These are phyloP conservation scores for Ceratobasidium sp. DNA, from an alignment of 1,284 basidiomycete genomes.

Conservation along the genomic window DNA sequence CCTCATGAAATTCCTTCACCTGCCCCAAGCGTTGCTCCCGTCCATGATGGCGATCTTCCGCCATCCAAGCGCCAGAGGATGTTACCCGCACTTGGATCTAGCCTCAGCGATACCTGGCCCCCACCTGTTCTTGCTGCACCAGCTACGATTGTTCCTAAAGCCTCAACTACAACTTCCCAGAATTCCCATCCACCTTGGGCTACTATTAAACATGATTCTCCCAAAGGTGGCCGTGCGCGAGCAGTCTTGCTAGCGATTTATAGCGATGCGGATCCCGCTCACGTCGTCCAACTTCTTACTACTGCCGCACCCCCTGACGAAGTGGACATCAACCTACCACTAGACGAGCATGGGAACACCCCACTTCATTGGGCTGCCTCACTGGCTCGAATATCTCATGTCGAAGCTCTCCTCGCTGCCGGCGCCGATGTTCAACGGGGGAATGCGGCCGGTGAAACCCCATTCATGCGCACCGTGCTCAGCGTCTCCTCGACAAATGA, in stretches of 20 bases:
- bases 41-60: slow-evolving; percentile 14
- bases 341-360: slow-evolving; percentile 95
- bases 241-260: slow-evolving; percentile 40
- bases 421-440: slow-evolving; percentile 88
- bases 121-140: slow-evolving; percentile 54
- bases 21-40: slow-evolving; percentile 18
- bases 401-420: slow-evolving; percentile 68
- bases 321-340: slow-evolving; percentile 66
- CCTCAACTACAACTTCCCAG: slow-evolving; percentile 1
- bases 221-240: slow-evolving; percentile 43
- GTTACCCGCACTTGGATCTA: slow-evolving; percentile 60
- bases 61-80: slow-evolving; percentile 20
- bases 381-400: slow-evolving; percentile 71
- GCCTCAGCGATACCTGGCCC: slow-evolving; percentile 57
- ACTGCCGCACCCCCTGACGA: slow-evolving; percentile 57
- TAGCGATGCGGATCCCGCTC: slow-evolving; percentile 11
- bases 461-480: slow-evolving; percentile 89
- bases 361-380: slow-evolving; percentile 93
- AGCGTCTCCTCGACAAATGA: slow-evolving; percentile 86
- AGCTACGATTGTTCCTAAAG: slow-evolving; percentile 39
- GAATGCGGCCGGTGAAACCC: slow-evolving; percentile 93
- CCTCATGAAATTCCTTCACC: slow-evolving; percentile 42
- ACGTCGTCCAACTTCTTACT: slow-evolving; percentile 53
- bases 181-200: slow-evolving; percentile 20
- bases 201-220: slow-evolving; percentile 31